Conservation (phyloP, 345 rosid species). For the Rubroshorea leprosula region DNA sequence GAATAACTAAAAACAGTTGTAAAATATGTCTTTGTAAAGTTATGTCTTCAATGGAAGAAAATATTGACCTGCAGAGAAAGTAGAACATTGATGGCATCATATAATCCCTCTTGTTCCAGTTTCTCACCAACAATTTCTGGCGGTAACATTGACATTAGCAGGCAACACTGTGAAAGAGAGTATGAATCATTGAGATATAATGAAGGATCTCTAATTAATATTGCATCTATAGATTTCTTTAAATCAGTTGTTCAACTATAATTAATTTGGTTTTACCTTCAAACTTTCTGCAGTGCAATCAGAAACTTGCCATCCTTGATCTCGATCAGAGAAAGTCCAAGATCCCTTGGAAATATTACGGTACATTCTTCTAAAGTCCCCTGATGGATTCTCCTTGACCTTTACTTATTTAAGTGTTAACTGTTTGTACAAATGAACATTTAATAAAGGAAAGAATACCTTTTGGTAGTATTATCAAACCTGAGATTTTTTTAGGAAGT, state of each 20-base stretch:
- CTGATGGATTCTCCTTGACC: conserved; percentile 54
- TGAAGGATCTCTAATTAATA: neutral
- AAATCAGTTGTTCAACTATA: neutral
- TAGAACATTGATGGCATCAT: conserved; percentile 30
- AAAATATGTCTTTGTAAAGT: neutral
- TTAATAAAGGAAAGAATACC: no score
- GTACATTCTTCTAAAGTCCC: conserved; percentile 43
- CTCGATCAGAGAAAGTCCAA: conserved; percentile 60
- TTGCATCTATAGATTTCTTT: no score
- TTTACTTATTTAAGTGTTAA: no score
- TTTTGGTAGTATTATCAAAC: no score
- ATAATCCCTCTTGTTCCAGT: conserved; percentile 21
- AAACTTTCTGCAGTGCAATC: conserved; percentile 62
- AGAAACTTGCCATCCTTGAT: conserved; percentile 60
- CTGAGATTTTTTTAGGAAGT: conserved; percentile 70
- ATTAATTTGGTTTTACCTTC: conserved; percentile 22
- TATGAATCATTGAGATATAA: neutral
- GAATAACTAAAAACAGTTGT: no score
- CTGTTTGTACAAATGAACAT: no score
- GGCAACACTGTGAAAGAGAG: conserved; percentile 22
- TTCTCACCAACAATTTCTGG: conserved; percentile 26
- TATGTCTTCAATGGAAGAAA: neutral
- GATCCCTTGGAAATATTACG: conserved; percentile 50
- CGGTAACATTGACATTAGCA: conserved; percentile 28
- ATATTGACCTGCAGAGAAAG: conserved; percentile 33